phyloP scores from a whole-genome alignment of 768 basidiomycete species.

The Dendrothele bispora region DNA sequence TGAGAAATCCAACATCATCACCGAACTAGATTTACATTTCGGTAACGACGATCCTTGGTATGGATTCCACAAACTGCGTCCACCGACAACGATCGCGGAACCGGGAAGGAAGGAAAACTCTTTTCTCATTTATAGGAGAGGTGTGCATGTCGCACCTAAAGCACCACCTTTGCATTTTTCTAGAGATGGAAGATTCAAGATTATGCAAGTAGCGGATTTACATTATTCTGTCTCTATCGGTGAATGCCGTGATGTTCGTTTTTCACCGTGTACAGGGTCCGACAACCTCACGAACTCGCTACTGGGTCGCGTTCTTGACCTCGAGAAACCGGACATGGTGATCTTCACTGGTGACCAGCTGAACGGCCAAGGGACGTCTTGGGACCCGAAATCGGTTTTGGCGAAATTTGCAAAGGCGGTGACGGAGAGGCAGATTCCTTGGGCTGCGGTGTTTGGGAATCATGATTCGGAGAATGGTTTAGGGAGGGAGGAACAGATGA shows the following conservation, averaged over 20 bases:
- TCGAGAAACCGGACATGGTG: slow-evolving; percentile 86
- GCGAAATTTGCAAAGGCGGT: slow-evolving; percentile 85
- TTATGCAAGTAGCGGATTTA: slow-evolving; percentile 89
- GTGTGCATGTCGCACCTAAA: slow-evolving; percentile 71
- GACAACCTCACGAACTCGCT: slow-evolving; percentile 82
- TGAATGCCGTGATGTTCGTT: slow-evolving; percentile 69
- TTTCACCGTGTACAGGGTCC: slow-evolving; percentile 55
- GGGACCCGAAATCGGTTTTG: slow-evolving; percentile 85
- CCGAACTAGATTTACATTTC: slow-evolving; percentile 88
- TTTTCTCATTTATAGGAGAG: slow-evolving; percentile 67
- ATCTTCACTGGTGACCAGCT: slow-evolving; percentile 94
- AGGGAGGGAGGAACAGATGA: slow-evolving; percentile 50
- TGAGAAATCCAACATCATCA: slow-evolving; percentile 67
- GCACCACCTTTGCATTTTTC: slow-evolving; percentile 85
- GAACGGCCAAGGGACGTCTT: slow-evolving; percentile 87
- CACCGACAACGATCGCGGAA: slow-evolving; percentile 49
- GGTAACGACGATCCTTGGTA: slow-evolving; percentile 86
- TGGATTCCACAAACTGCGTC: slow-evolving; percentile 76
- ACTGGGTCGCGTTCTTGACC: slow-evolving; percentile 66
- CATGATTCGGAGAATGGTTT: slow-evolving; percentile 59
- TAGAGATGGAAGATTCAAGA: slow-evolving; percentile 80
- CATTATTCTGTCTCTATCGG: slow-evolving; percentile 88
- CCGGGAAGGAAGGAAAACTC: slow-evolving; percentile 48
- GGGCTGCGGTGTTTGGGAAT: slow-evolving; percentile 94
- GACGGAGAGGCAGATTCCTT: slow-evolving; percentile 75